Conservation (phyloP, 768 basidiomycete genomes). For the Leucosporidium scottii region DNA sequence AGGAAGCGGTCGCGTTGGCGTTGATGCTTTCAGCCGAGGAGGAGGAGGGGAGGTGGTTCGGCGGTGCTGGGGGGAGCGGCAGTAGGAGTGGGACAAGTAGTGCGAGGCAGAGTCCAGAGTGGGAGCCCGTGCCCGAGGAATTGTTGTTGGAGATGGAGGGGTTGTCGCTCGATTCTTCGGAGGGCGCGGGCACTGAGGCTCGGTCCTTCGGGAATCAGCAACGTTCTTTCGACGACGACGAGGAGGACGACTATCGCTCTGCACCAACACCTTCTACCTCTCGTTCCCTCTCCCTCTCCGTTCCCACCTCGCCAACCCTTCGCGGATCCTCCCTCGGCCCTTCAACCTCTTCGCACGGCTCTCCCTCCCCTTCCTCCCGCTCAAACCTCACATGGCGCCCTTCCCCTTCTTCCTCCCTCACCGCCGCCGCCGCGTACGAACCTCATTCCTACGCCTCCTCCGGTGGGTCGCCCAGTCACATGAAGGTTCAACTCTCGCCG, state of each 20-base stretch:
- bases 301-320: constrained; percentile 20
- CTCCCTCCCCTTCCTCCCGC: constrained; percentile 12
- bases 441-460: constrained; percentile 15
- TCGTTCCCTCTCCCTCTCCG: constrained; percentile 18
- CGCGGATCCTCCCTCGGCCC: constrained; percentile 9
- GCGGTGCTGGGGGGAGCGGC: not conserved
- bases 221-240: not conserved
- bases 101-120: not conserved
- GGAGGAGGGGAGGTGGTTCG: constrained; percentile 7
- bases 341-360: not conserved
- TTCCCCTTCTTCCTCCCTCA: not conserved
- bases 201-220: not conserved
- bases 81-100: not conserved
- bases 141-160: constrained; percentile 11
- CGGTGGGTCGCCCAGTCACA: constrained; percentile 6
- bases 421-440: constrained; percentile 6
- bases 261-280: not conserved
- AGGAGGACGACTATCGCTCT: constrained; percentile 3
- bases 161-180: constrained; percentile 19
- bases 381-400: not conserved
- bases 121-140: constrained; percentile 23
- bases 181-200: not conserved
- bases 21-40: constrained; percentile 25
- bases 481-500: constrained; percentile 24
- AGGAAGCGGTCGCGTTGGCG: constrained; percentile 29